These are phyloP conservation scores for Paecilomyces fulvus DNA, from an alignment of 2,329 filamentous ascomycete genomes.

Conservation along the genomic window DNA sequence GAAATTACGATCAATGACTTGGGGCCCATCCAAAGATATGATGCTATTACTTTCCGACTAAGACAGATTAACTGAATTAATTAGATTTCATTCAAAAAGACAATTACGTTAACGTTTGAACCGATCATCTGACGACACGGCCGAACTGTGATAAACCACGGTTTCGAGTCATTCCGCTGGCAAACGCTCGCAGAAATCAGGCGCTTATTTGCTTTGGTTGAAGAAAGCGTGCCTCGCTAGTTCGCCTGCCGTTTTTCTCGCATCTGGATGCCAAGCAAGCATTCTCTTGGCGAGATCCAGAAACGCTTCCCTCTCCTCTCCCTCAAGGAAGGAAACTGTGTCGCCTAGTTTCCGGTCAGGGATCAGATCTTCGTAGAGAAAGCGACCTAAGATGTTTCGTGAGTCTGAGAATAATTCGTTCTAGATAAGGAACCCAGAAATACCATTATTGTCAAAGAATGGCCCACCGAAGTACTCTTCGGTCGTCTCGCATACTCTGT, in stretches of 20 bases:
- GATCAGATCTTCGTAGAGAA: conserved; percentile 25
- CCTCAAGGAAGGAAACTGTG: conserved; percentile 18
- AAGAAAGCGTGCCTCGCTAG: conserved; percentile 19
- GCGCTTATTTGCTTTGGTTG: conserved; percentile 14
- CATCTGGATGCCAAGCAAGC: conserved; percentile 23
- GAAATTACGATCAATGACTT: too few species aligned
- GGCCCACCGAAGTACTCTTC: conserved; percentile 28
- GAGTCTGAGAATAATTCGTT: conserved; percentile 11
- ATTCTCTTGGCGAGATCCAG: conserved; percentile 21
- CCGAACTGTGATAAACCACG: background rate
- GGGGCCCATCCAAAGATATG: too few species aligned
- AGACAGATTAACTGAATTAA: too few species aligned
- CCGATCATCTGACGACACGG: background rate
- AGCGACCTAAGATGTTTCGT: conserved; percentile 16
- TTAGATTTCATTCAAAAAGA: too few species aligned
- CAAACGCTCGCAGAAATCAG: conserved; percentile 15
- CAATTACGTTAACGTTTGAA: too few species aligned
- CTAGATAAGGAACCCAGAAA: conserved; percentile 7
- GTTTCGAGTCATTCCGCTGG: conserved; percentile 2
- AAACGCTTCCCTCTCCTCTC: conserved; percentile 22
- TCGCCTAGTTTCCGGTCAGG: conserved; percentile 21
- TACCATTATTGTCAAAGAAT: conserved; percentile 29
- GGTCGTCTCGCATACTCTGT: conserved; percentile 19
- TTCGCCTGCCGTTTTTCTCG: conserved; percentile 21
- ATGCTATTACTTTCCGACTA: too few species aligned